These are phyloP conservation scores for Argentina anserina DNA, from an alignment of 306 rosid species.

Conservation along the genomic window DNA sequence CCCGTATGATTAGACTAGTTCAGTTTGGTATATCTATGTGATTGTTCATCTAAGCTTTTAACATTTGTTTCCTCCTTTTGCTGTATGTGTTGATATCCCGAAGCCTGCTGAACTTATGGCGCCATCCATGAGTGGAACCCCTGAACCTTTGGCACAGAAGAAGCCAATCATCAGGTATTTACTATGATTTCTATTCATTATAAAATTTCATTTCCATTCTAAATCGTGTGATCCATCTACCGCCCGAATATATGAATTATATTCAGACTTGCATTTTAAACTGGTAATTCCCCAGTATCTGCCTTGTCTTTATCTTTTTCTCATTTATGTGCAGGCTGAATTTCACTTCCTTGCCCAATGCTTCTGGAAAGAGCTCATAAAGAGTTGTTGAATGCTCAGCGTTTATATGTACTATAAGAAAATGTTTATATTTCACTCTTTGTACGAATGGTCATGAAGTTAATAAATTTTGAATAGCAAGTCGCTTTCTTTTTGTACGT, in stretches of 20 bases:
- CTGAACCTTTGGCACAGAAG: not conserved
- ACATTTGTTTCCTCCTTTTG: conserved; percentile 1
- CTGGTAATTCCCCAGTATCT: not conserved
- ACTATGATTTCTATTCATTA: not conserved
- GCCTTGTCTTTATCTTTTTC: conserved; percentile 20
- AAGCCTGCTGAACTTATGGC: conserved; percentile 66
- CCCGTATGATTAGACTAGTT: not conserved
- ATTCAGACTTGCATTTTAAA: not conserved
- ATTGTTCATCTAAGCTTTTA: conserved; percentile 23
- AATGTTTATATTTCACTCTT: not conserved
- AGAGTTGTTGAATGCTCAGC: not conserved
- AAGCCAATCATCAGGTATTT: conserved; percentile 1
- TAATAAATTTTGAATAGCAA: not conserved
- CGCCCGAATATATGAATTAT: not conserved
- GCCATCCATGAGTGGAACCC: not conserved
- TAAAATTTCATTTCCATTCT: not conserved
- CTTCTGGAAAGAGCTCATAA: conserved; percentile 56
- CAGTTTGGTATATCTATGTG: conserved; percentile 1
- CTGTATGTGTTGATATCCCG: conserved; percentile 11
- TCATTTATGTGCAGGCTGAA: conserved; percentile 54
- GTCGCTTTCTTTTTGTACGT: not conserved
- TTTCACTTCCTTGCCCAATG: conserved; percentile 77
- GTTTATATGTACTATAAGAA: conserved; percentile 16
- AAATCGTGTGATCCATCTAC: not conserved
- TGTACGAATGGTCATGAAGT: conserved; percentile 30